Percentiles rank a stretch among this genome's conserved stretches.
phyloP scores from a whole-genome alignment of 2,329 filamentous ascomycete species.

The Fusarium albosuccineum region DNA sequence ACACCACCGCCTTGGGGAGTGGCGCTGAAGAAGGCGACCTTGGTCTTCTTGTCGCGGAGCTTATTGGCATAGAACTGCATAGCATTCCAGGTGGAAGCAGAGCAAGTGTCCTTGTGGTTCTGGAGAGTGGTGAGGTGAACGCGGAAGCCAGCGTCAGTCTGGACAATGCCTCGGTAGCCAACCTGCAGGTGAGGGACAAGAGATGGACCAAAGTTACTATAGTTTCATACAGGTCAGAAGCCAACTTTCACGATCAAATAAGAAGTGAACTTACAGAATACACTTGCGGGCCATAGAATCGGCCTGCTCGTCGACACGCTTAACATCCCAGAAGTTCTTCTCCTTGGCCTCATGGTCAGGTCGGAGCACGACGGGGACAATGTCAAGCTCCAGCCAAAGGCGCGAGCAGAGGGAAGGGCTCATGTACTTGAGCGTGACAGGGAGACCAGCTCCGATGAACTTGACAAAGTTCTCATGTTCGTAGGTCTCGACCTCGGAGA shows the following conservation, averaged over 20 bases:
- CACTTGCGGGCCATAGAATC: slow-evolving; percentile 86
- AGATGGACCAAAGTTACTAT: slow-evolving; percentile 79
- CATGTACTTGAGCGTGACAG: slow-evolving; percentile 67
- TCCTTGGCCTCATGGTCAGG: slow-evolving; percentile 59
- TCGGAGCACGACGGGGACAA: slow-evolving; percentile 76
- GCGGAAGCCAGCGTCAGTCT: slow-evolving; percentile 76
- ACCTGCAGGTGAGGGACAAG: slow-evolving; percentile 77
- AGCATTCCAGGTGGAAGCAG: slow-evolving; percentile 72
- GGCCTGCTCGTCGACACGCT: slow-evolving; percentile 82
- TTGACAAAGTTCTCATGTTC: slow-evolving; percentile 77
- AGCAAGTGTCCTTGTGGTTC: slow-evolving; percentile 73
- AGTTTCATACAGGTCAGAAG: not conserved
- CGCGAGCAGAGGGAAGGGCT: slow-evolving; percentile 76
- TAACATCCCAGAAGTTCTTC: slow-evolving; percentile 63
- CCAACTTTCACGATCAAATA: not conserved
- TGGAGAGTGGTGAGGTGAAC: slow-evolving; percentile 69
- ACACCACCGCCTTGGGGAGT: slow-evolving; percentile 88
- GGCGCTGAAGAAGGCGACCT: slow-evolving; percentile 82
- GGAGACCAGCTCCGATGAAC: slow-evolving; percentile 80
- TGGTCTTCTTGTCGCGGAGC: slow-evolving; percentile 73
- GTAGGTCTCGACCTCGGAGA: slow-evolving; percentile 69
- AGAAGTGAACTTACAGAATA: slow-evolving; percentile 67
- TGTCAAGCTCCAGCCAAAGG: slow-evolving; percentile 82
- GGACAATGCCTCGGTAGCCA: slow-evolving; percentile 75
- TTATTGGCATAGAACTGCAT: slow-evolving; percentile 73